Base-by-base conservation (phyloP, 495 filamentous ascomycete species). In the Copromyces sp. region DNA sequence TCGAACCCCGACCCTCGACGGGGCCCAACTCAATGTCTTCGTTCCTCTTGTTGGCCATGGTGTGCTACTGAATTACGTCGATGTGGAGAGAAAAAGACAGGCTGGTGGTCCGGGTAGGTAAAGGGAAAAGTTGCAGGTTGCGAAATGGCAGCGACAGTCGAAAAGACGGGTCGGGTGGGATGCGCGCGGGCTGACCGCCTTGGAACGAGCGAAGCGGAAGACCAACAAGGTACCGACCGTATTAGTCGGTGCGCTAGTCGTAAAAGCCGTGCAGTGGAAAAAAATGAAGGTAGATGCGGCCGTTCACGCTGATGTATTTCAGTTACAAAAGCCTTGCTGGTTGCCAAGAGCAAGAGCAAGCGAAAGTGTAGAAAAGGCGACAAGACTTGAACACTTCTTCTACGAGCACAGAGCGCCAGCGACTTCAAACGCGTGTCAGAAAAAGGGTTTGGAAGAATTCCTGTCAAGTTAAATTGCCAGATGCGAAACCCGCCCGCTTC, bases 11-110 rank as follows among this genome's bases (percentile, higher is more conserved):
- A 73, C 77, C 80, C 71, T 81, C 77, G 71, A 87, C 86, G 75
- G 87, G 85, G 87, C 94, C 88, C 79, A 94, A 86, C 65, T 87
- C 82, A 77, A 90, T 91, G 76, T 93, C 91, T 77, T 97, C 93
- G 76, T 90, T 89, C 83, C 93, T 95, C 87, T 97, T 96, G 81
- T 92, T 92, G 81, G 84, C 78, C 85, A 86, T 86, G 68, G 14
- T 78, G 75, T 53, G 69, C 12, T 73, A 38, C 68, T 68, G 38
- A 70, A 70, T 68, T 70, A 53, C 45, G 70, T 65, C 73, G 77
- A 76, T 74, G 75, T 77, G 77, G 78, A 68, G 80, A 74, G 69
- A 59, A 68, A 32, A 47, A 44, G 47, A 24, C 32, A 9, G 39
- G 61, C 53, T 29, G 69, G 29, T n/a, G 40, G 11, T 40, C n/a